Evolutionary conservation across 768 basidiomycete genomes (phyloP), one percentile per base, ranked within the genome.

Genomic region (Amanita pseudoporphyria): DNA sequence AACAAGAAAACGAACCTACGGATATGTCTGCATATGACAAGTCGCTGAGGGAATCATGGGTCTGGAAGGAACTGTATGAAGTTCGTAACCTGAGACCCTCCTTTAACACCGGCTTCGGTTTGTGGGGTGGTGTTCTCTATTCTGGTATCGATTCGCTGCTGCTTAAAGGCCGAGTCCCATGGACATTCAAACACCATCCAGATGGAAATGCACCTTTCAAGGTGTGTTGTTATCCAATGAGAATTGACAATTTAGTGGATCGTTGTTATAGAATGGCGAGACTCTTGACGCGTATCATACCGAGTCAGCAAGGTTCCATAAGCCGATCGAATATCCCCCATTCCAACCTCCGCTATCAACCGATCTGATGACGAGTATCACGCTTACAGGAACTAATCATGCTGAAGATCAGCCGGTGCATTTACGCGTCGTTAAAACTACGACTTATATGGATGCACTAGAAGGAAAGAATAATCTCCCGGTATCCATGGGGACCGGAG

Each of bases 401-500:
- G 83, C 87, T n/a, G 95, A 99, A 63, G 92, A 97, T 63, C 92
- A 97, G 63, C 91, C 85, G 2, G 71, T 90, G 12, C 96, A 99
- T 66, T 71, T 98, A 42, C 74, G 85, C 28, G 78, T 96, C 3
- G 62, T 81, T 42, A 58, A 59, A 26, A 71, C 68, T 1, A 49
- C 41, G 1, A 57, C 60, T 26, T 71, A 59, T 33, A 53, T 66
- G 1, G 53, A 59, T 4, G 61, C 62, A 36, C 5, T 60, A 4
- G 62, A 58, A 18, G 40, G 26, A 6, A 56, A 54, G 6, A 59
- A 56, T n/a, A 60, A 64, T 42, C 35, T 57, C 1, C 62, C 64
- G 12, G 30, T 60, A 21, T 48, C 47, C 3, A 28, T 42, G 28
- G 67, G 67, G n/a, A 63, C 61, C 18, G 67, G 66, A 2, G 44